Base-by-base conservation (phyloP, 169 alveolate genomes). In the Cyclospora cayetanensis region DNA sequence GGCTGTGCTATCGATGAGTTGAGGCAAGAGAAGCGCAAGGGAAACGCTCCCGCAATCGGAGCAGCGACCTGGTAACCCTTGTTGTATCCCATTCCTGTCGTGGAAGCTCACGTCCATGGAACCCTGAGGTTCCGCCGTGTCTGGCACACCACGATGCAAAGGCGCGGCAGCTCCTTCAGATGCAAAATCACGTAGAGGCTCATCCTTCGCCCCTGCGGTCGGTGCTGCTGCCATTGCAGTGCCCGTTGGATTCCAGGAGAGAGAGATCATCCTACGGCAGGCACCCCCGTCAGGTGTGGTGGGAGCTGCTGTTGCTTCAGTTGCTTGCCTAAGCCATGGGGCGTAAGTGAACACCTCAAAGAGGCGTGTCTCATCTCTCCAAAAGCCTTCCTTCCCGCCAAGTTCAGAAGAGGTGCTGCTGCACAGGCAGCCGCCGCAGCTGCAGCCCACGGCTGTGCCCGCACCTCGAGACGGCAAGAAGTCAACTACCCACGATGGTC, bases 301-400 rank as follows among this genome's bases (percentile, higher is more conserved):
- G 42, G 85, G 34, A 4, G 85, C 55, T 41, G 65, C 85, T 29
- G 85, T 63, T 29, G 83, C 34, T 11, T 22, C 53, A 37, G 83
- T 55, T 72, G 85, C 85, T 74, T 39, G 55, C 31, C 85, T 74
- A 37, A 22, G 85, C 85, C 85, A 74, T 2, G 85, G 85, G 85
- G 63, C 85, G 42, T 74, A 74, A n/a, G 85, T 74, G 65, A 74
- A 74, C 55, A 37, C 63, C 4, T 74, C 85, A 25, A 74, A 74
- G 65, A 74, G 39, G 34, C 37, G 42, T 2, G 18, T 25, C 35
- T 18, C 60, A 4, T 41, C 85, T 20, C 42, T 43, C 60, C 31
- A 43, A 68, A 29, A 20, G 2, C 39, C 80, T 35, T 0, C 15
- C 12, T 22, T 15, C 20, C 25, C 60, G 60, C 60, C 60, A 46